Evolutionary conservation across 805 yeast genomes (phyloP).

Genomic region (Candida boleticola): DNA sequence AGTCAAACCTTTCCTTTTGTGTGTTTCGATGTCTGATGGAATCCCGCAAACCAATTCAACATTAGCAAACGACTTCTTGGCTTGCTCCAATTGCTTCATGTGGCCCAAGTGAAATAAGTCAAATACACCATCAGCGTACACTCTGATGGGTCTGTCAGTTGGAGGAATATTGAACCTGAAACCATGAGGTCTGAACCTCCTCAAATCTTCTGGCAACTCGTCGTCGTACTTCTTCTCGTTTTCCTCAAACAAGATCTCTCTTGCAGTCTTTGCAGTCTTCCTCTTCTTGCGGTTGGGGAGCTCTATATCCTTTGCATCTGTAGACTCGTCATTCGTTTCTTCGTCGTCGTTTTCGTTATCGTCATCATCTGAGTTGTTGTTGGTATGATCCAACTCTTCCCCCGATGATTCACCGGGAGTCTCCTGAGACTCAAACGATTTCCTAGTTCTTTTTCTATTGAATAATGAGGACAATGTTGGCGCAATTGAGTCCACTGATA

Average conservation of each 20-base stretch:
- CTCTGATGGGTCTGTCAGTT: constrained; percentile 76
- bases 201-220: constrained; percentile 62
- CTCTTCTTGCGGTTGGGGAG: constrained; percentile 13
- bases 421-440: constrained; percentile 11
- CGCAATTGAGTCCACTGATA: constrained; percentile 41
- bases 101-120: constrained; percentile 96
- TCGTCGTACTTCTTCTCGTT: constrained; percentile 62
- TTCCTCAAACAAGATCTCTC: constrained; percentile 33
- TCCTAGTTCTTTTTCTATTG: constrained; percentile 21
- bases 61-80: constrained; percentile 86
- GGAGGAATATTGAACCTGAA: constrained; percentile 81
- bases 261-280: constrained; percentile 24
- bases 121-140: constrained; percentile 98
- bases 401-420: constrained; percentile 17
- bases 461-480: constrained; percentile 35
- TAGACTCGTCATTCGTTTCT: background rate
- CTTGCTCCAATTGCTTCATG: constrained; percentile 96
- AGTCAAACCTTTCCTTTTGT: constrained; percentile 88
- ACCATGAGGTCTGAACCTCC: constrained; percentile 80
- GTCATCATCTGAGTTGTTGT: constrained; percentile 1
- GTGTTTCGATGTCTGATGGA: constrained; percentile 88
- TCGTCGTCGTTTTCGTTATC: constrained; percentile 2
- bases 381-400: constrained; percentile 17
- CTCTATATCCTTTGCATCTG: background rate
- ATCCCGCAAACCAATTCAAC: constrained; percentile 87